phyloP scores from a whole-genome alignment of 306 rosid genomes.

The Boehmeria nivea region DNA sequence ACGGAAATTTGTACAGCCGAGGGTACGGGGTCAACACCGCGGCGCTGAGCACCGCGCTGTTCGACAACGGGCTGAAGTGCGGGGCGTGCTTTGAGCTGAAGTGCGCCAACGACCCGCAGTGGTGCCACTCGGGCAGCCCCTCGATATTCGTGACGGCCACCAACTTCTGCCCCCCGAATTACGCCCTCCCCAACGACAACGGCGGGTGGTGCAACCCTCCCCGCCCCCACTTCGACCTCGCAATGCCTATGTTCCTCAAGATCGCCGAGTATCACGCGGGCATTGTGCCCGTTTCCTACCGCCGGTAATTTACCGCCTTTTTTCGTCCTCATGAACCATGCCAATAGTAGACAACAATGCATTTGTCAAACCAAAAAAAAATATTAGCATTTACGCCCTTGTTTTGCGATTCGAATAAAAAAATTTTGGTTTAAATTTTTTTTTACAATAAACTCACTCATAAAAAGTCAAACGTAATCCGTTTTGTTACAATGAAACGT shows the following conservation, averaged over 20 bases:
- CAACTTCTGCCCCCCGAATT: slow-evolving; percentile 2
- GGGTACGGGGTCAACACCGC: too few species aligned
- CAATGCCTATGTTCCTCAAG: not conserved
- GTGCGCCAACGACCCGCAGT: not conserved
- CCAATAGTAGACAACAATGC: too few species aligned
- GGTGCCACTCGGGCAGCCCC: not conserved
- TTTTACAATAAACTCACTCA: too few species aligned
- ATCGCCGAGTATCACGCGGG: not conserved
- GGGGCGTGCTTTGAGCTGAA: not conserved
- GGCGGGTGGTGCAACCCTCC: slow-evolving; percentile 9
- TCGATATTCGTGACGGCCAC: not conserved
- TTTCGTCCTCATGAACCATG: too few species aligned
- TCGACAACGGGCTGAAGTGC: not conserved
- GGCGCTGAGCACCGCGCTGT: slow-evolving; percentile 4
- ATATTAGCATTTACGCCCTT: not conserved
- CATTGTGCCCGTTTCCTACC: not conserved
- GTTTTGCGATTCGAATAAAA: too few species aligned
- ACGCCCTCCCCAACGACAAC: not conserved
- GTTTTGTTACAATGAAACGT: too few species aligned
- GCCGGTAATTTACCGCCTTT: not conserved
- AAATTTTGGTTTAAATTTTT: too few species aligned
- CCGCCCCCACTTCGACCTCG: not conserved
- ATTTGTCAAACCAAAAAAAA: not conserved
- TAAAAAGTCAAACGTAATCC: too few species aligned
- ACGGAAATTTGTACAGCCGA: too few species aligned